Evolutionary conservation across 2,329 filamentous ascomycete species (phyloP), one percentile per base, ranked within the genome.

Genomic region (Coniochaeta ligniaria): DNA sequence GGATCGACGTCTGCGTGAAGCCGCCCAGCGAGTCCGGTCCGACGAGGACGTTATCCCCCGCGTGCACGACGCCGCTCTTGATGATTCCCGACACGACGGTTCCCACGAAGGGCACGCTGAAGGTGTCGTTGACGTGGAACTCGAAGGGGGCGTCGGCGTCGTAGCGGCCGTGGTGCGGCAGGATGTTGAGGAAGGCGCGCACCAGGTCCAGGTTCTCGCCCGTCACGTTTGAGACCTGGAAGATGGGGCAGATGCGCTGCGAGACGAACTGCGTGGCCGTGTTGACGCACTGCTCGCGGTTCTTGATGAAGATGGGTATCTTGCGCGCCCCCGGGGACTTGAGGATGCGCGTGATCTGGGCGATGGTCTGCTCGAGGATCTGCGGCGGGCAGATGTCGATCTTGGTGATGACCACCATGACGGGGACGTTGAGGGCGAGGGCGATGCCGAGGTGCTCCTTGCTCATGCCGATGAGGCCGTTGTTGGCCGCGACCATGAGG

Each of bases 381-480:
- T 98, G 90, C 1, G 94, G 92, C 24, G 95, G 95, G 73, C 95
- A 98, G 60, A 98, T 98, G 72, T 98, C 95, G 65, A 98, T 96
- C 79, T 98, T 99, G 74, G 94, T 99, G 64, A 98, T 87, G 65
- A 97, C 88, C 3, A 98, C 93, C 91, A 99, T 96, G 67, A 99
- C 92, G 0, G 95, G 95, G 12, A 99, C 94, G 70, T 98, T 98
- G 58, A 99, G 80, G 0, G 95, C 93, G 35, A 98, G 79, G 0
- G 95, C 94, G 65, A 99, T 96, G 17, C 95, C 95, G 4, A 99
- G 79, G 74, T 99, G 95, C 78, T 99, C 95, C 80, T 96, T 96
- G 75, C 91, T 96, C 95, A 98, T 99, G 22, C 95, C 95, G 55
- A 98, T 91, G 54, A 99, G 80, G 3, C 95, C 95, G 71, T 99